A percentile compares a stretch with the other conserved stretches of the same genome.
phyloP scores from a whole-genome alignment of 2,329 filamentous ascomycete species.

The Curvularia eragrostidis region DNA sequence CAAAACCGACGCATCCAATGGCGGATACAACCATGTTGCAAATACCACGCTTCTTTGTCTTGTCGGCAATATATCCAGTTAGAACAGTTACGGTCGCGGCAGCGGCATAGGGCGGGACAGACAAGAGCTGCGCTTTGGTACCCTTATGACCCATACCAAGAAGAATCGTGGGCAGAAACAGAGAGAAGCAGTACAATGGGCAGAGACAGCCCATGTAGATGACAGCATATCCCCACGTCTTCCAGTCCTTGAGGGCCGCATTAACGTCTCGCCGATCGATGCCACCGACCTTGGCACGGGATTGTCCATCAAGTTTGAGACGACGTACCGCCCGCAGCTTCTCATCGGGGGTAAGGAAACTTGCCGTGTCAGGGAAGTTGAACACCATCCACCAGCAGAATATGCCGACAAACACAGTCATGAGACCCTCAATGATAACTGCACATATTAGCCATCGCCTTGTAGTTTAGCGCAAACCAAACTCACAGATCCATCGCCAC shows the following conservation, averaged over 20 bases:
- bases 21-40: slow-evolving; percentile 78
- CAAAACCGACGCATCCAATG: slow-evolving; percentile 78
- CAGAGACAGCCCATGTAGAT: slow-evolving; percentile 69
- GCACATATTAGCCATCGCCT: slow-evolving; percentile 18
- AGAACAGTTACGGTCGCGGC: slow-evolving; percentile 73
- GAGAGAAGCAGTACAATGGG: slow-evolving; percentile 46
- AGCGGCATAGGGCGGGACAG: slow-evolving; percentile 76
- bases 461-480: too few relatives aligned
- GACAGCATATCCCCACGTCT: slow-evolving; percentile 61
- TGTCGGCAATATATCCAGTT: slow-evolving; percentile 78
- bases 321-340: slow-evolving; percentile 66
- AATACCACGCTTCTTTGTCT: slow-evolving; percentile 72
- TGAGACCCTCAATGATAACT: slow-evolving; percentile 49
- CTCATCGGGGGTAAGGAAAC: slow-evolving; percentile 61
- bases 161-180: slow-evolving; percentile 58
- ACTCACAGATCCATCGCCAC: slow-evolving; percentile 50
- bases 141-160: slow-evolving; percentile 60
- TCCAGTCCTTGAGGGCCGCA: slow-evolving; percentile 56
- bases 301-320: slow-evolving; percentile 72
- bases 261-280: slow-evolving; percentile 50
- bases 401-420: slow-evolving; percentile 46
- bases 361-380: slow-evolving; percentile 67
- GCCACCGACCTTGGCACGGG: slow-evolving; percentile 63
- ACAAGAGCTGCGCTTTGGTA: slow-evolving; percentile 73
- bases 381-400: slow-evolving; percentile 65